These are phyloP conservation scores for Cryptosporidium sp. DNA, from an alignment of 169 alveolate genomes.

Conservation along the genomic window DNA sequence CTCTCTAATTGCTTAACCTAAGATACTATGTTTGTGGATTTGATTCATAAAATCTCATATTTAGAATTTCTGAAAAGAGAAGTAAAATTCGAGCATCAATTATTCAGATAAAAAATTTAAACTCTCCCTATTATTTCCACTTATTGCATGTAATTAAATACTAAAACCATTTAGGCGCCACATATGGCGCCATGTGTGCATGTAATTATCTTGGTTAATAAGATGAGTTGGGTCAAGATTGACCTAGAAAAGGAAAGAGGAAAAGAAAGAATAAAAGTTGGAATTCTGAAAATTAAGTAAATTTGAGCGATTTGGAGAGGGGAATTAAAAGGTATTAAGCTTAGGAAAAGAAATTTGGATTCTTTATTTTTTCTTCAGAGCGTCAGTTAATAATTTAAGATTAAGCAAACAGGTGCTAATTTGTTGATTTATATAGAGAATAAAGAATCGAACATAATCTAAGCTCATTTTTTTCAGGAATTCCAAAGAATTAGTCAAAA, in stretches of 20 bases:
- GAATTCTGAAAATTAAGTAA: background rate
- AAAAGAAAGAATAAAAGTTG: background rate
- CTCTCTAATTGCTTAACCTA: background rate
- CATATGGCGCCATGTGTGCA: conserved; percentile 20
- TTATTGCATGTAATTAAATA: background rate
- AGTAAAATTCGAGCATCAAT: background rate
- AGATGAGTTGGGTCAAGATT: background rate
- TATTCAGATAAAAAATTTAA: background rate
- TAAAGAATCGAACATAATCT: too few species aligned
- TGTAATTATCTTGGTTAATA: conserved; percentile 6
- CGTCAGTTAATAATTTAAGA: background rate
- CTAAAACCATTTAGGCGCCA: background rate
- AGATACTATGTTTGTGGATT: background rate
- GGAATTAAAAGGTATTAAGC: background rate
- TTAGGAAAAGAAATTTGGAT: background rate
- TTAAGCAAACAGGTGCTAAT: background rate
- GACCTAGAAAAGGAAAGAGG: conserved; percentile 1
- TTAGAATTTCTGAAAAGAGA: background rate
- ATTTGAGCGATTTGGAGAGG: background rate
- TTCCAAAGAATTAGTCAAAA: background rate
- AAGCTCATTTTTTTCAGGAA: background rate
- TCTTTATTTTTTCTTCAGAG: background rate
- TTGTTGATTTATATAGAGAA: background rate
- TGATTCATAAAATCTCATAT: background rate
- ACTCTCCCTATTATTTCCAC: background rate